Percentiles rank a stretch among this genome's conserved stretches.
phyloP scores from a whole-genome alignment of 2,329 filamentous ascomycete species.

The Alternaria incomplexa region DNA sequence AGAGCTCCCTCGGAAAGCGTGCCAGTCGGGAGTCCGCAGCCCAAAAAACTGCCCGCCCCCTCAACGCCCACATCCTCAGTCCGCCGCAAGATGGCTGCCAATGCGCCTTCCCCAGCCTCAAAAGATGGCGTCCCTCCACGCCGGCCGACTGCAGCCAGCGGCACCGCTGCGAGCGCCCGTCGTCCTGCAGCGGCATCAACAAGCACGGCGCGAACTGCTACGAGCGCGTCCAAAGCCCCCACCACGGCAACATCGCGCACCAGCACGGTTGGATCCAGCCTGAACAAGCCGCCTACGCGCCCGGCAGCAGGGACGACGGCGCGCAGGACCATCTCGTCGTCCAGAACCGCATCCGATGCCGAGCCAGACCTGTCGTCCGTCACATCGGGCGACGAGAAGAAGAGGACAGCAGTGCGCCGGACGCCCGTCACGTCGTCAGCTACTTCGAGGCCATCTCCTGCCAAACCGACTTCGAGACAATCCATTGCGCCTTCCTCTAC shows the following conservation, averaged over 20 bases:
- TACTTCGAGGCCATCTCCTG: slow-evolving; percentile 10
- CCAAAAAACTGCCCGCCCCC: slow-evolving; percentile 27
- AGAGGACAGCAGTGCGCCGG: slow-evolving; percentile 37
- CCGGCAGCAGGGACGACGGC: slow-evolving; percentile 32
- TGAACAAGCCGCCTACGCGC: slow-evolving; percentile 48
- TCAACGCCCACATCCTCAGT: slow-evolving; percentile 36
- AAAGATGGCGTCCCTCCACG: slow-evolving; percentile 41
- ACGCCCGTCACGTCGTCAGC: slow-evolving; percentile 28
- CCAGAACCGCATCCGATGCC: slow-evolving; percentile 33
- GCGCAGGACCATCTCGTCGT: slow-evolving; percentile 28
- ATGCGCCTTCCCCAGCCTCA: slow-evolving; percentile 30
- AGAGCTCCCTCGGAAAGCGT: slow-evolving; percentile 10
- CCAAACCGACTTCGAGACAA: slow-evolving; percentile 6
- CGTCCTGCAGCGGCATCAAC: slow-evolving; percentile 30
- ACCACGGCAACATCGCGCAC: slow-evolving; percentile 34
- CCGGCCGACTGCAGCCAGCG: slow-evolving; percentile 26
- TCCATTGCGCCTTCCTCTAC: slow-evolving; percentile 27
- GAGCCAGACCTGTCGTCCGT: slow-evolving; percentile 44
- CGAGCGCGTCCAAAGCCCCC: slow-evolving; percentile 35
- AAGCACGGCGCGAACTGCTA: slow-evolving; percentile 26
- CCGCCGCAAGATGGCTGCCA: slow-evolving; percentile 44
- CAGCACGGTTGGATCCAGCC: slow-evolving; percentile 32
- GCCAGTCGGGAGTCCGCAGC: slow-evolving; percentile 12
- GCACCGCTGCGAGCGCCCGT: slow-evolving; percentile 26
- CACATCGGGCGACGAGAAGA: slow-evolving; percentile 47